Base-by-base conservation (phyloP, 306 rosid species). In the Lablab purpureus region DNA sequence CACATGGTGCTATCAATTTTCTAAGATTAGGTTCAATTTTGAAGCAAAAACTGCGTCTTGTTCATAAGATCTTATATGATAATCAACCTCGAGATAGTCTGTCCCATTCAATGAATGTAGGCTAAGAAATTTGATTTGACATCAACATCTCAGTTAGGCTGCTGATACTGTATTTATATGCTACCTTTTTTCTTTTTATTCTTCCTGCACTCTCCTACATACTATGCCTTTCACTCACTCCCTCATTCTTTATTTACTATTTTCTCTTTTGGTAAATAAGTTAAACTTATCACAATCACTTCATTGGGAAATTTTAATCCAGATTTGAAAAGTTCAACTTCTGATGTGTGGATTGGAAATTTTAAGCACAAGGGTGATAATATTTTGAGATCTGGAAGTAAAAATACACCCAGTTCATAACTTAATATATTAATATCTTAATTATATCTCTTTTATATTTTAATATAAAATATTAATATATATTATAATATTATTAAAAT, bases 11-110 rank as follows among this genome's bases (percentile, higher is more conserved):
- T 75, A 72, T 84, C 86, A 81, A 68, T 71, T 67, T 68, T 87
- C 83, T 36, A 49, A 65, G 83, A 77, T 86, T 86, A 80, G 85
- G 94, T 84, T 86, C 59, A 66, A 41, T 13, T 74, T 78, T 56
- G 79, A 91, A 73, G 79, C 80, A 84, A 81, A 68, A 71, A 58
- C 56, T 71, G 66, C 71, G 52, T 82, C 68, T 73, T 76, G 79
- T 80, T 79, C 78, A 67, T 66, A 30, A 81, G 80, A 83, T 81
- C 83, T 74, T 56, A 36, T 50, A 30, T 64, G 50, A 82, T 80
- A 63, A 86, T 77, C 74, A 82, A 75, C 56, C 23, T 80, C 32
- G 15, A 80, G 82, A 72, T 88, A 83, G 25, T 63, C 49, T 65
- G 84, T 87, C 90, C 19, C 69, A 30, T 49, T 79, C 62, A 19